These are phyloP conservation scores for Catharanthus roseus DNA, from an alignment of 257 asterid species.

Conservation along the genomic window DNA sequence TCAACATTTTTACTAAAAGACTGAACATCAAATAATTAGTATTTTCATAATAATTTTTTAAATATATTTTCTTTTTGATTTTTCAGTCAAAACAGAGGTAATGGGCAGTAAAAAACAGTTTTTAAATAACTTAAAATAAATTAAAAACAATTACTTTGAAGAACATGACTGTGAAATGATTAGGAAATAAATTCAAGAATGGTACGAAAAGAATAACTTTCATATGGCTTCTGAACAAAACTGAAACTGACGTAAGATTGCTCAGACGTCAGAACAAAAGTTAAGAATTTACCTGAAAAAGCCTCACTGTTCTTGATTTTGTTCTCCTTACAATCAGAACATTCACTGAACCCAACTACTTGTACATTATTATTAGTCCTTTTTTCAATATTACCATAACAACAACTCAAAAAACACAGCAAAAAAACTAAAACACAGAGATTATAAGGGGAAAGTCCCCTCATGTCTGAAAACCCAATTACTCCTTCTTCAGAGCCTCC, in stretches of 20 bases:
- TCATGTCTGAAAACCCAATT: conserved; percentile 15
- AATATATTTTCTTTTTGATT: too few relatives aligned
- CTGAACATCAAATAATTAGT: not conserved
- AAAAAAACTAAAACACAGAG: conserved; percentile 24
- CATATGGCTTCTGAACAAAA: too few relatives aligned
- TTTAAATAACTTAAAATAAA: too few relatives aligned
- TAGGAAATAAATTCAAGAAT: not conserved
- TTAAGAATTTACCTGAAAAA: conserved; percentile 33
- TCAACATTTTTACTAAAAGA: too few relatives aligned
- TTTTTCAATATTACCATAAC: conserved; percentile 29
- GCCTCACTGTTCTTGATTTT: conserved; percentile 34
- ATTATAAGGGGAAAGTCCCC: conserved; percentile 22
- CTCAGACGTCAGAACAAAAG: not conserved
- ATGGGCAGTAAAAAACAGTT: too few relatives aligned
- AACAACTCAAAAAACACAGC: conserved; percentile 18
- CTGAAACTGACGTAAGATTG: not conserved
- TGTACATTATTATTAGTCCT: conserved; percentile 21
- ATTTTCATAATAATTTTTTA: too few relatives aligned
- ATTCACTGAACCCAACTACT: conserved; percentile 46
- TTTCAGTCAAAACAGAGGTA: too few relatives aligned
- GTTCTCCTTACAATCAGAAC: conserved; percentile 44
- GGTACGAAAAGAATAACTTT: not conserved
- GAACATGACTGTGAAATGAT: too few relatives aligned
- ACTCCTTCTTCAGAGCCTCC: not conserved
- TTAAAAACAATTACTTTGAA: too few relatives aligned